Percentiles rank a stretch among this genome's conserved stretches.
phyloP scores from a whole-genome alignment of 139 green algal genomes.

The Chlamydomonas schloesseri region DNA sequence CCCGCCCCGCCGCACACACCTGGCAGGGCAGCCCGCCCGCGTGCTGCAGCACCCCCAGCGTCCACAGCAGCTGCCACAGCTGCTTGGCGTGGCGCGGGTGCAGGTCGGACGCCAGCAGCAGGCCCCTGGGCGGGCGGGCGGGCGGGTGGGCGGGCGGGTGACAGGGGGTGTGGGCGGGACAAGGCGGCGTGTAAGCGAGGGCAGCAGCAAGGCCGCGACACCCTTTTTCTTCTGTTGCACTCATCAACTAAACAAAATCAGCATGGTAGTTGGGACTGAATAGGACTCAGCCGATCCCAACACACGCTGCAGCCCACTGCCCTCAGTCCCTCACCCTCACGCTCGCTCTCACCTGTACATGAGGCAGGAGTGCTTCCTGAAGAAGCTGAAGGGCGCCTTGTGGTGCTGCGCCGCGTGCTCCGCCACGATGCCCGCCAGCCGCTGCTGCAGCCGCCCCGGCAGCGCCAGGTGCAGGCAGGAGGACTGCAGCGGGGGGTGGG shows the following conservation, averaged over 20 bases:
- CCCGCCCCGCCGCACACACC: too few relatives aligned
- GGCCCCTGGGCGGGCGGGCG: background rate
- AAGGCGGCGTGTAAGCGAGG: too few relatives aligned
- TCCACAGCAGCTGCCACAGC: conserved; percentile 41
- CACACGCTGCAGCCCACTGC: too few relatives aligned
- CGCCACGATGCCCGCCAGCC: conserved; percentile 10
- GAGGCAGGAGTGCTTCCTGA: conserved; percentile 38
- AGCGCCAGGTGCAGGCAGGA: conserved; percentile 41
- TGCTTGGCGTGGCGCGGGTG: conserved; percentile 24
- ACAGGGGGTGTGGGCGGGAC: background rate
- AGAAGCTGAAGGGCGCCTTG: conserved; percentile 45
- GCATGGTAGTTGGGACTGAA: too few relatives aligned
- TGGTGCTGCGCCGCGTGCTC: conserved; percentile 30
- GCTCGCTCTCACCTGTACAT: conserved; percentile 51
- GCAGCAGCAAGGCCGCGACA: too few relatives aligned
- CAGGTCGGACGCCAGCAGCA: conserved; percentile 33
- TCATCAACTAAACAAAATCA: background rate
- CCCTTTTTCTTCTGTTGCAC: too few relatives aligned
- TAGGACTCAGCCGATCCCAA: too few relatives aligned
- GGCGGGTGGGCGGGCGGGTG: background rate
- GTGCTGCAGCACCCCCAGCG: conserved; percentile 30
- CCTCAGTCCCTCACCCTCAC: too few relatives aligned
- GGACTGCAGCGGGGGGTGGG: background rate
- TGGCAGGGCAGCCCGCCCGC: conserved; percentile 22
- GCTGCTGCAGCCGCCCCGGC: conserved; percentile 5